Percentiles rank a stretch among this genome's conserved stretches.
phyloP scores from a whole-genome alignment of 2,329 filamentous ascomycete species.

The Fusarium lyarnte region DNA sequence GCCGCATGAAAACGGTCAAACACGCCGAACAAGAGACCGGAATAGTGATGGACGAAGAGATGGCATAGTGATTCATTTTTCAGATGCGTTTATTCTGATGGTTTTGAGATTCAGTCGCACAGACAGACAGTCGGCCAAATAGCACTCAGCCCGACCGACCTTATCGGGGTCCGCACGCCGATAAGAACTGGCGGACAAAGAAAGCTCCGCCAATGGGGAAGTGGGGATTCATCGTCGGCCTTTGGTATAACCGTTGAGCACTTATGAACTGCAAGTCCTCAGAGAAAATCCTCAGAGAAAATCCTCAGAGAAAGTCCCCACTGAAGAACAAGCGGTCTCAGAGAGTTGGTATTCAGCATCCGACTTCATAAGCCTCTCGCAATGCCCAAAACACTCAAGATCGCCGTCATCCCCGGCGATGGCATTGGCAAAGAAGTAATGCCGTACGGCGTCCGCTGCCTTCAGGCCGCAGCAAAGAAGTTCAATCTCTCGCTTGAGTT shows the following conservation, averaged over 20 bases:
- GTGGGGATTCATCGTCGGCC: not conserved
- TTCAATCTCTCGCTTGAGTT: constrained; percentile 66
- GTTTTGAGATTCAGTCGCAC: rapidly evolving
- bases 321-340: no score
- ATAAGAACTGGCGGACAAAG: constrained; percentile 1
- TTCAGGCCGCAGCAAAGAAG: constrained; percentile 60
- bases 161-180: not conserved
- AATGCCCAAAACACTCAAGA: constrained; percentile 53
- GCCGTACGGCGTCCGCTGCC: constrained; percentile 67
- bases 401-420: constrained; percentile 74
- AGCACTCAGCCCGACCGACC: not conserved
- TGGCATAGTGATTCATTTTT: rapidly evolving
- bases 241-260: not conserved
- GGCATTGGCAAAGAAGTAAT: constrained; percentile 77
- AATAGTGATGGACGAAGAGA: rapidly evolving
- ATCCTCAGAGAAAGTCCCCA: rapidly evolving
- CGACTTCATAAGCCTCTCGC: rapidly evolving
- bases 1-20: not conserved
- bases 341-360: rapidly evolving
- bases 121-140: not conserved
- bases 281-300: no score
- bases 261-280: not conserved
- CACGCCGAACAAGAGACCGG: not conserved
- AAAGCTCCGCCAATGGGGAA: not conserved
- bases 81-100: rapidly evolving